A percentile compares a stretch with the other conserved stretches of the same genome.
These are phyloP conservation scores for Dactylellina sp. DNA, from an alignment of 2,329 filamentous ascomycete species.

Conservation along the genomic window DNA sequence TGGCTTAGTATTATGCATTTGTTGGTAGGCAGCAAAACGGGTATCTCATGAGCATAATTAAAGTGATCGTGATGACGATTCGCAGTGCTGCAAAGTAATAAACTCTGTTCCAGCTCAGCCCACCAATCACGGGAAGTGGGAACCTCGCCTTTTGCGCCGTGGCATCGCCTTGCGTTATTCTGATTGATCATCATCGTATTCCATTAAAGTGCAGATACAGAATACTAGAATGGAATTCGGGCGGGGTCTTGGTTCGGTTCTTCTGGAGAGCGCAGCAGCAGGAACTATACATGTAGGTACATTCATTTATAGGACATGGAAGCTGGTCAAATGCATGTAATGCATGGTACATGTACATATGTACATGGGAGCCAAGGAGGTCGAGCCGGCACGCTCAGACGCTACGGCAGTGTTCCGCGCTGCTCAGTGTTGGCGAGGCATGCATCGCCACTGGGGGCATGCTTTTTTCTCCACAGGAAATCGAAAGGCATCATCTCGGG, in stretches of 20 bases:
- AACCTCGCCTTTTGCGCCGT: slow-evolving; percentile 17
- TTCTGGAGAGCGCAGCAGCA: slow-evolving; percentile 35
- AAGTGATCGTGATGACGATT: slow-evolving; percentile 15
- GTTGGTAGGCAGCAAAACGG: slow-evolving; percentile 15
- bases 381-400: slow-evolving; percentile 45
- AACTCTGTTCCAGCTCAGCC: slow-evolving; percentile 26
- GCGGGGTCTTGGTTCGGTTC: slow-evolving; percentile 15
- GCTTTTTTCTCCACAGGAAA: slow-evolving; percentile 25
- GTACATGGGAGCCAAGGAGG: slow-evolving; percentile 3
- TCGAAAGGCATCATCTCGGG: slow-evolving; percentile 21
- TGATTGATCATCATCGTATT: slow-evolving; percentile 51
- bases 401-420: slow-evolving; percentile 45
- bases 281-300: slow-evolving; percentile 22
- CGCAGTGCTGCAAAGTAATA: slow-evolving; percentile 33
- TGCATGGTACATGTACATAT: slow-evolving; percentile 31
- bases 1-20: neutral
- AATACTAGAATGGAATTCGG: slow-evolving; percentile 19
- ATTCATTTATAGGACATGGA: slow-evolving; percentile 8
- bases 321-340: slow-evolving; percentile 33
- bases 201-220: slow-evolving; percentile 28
- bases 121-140: slow-evolving; percentile 30
- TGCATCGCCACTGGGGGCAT: slow-evolving; percentile 26
- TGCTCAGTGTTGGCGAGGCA: slow-evolving; percentile 47
- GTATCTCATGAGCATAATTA: neutral
- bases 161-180: slow-evolving; percentile 41